phyloP scores from a whole-genome alignment of 2,329 filamentous ascomycete genomes.

The Exserohilum turcica region DNA sequence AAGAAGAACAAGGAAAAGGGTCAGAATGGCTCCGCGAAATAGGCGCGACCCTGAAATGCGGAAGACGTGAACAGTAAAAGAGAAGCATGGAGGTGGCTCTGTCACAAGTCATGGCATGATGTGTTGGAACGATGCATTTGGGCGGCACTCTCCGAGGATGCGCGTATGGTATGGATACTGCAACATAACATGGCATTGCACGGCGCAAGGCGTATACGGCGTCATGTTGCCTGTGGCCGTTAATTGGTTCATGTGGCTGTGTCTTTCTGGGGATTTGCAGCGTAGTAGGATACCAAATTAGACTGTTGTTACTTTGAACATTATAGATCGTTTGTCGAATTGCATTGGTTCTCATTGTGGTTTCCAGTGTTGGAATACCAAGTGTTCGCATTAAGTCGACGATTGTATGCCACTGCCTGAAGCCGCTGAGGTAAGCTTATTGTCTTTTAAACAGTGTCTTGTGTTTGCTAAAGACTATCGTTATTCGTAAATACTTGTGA shows the following conservation, averaged over 20 bases:
- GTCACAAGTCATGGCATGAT: not conserved
- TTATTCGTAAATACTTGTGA: too few species aligned
- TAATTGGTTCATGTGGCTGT: slow-evolving; percentile 2
- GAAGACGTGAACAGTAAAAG: not conserved
- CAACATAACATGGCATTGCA: slow-evolving; percentile 27
- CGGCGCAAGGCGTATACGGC: slow-evolving; percentile 29
- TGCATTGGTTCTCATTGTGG: too few species aligned
- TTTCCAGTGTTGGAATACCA: too few species aligned
- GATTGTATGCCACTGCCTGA: too few species aligned
- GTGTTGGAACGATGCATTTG: not conserved
- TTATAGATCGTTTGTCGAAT: too few species aligned
- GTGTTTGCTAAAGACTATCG: too few species aligned
- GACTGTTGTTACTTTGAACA: not conserved
- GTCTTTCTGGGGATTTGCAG: slow-evolving; percentile 4
- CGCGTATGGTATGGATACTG: slow-evolving; percentile 8
- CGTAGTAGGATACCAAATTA: slow-evolving; percentile 15
- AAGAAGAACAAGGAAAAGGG: slow-evolving; percentile 60
- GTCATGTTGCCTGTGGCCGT: slow-evolving; percentile 12
- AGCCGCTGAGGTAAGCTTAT: too few species aligned
- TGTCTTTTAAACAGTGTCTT: too few species aligned
- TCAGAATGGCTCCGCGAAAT: slow-evolving; percentile 39
- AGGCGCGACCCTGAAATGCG: not conserved
- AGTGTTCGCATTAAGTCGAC: too few species aligned
- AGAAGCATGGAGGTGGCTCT: not conserved
- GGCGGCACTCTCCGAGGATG: not conserved